Conservation (phyloP, 192 early-diverging fungal species). For the Coemansia sp. region DNA sequence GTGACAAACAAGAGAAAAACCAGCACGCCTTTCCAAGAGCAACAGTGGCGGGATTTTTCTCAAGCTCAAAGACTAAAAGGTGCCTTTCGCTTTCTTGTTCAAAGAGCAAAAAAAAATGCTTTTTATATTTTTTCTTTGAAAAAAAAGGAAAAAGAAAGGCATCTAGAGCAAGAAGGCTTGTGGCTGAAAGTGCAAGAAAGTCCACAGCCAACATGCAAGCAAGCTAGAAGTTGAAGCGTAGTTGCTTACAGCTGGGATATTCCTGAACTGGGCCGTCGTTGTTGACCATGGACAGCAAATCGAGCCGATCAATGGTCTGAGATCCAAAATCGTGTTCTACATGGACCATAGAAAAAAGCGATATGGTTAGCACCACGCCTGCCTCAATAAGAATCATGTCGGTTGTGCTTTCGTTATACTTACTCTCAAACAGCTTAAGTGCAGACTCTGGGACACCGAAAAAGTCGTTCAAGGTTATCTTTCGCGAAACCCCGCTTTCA, state of each 20-base stretch:
- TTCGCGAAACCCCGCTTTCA: background rate
- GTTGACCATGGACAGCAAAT: slow-evolving; percentile 2
- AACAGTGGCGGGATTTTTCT: background rate
- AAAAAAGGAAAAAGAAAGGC: background rate
- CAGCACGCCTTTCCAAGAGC: background rate
- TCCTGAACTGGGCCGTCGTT: background rate
- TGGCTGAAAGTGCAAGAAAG: background rate
- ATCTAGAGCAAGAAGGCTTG: background rate
- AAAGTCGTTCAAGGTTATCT: slow-evolving; percentile 14
- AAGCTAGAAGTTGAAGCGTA: background rate
- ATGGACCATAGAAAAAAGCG: background rate
- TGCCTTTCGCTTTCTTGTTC: background rate
- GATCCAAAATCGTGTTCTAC: slow-evolving; percentile 1
- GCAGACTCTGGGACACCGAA: slow-evolving; percentile 6
- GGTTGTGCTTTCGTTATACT: background rate
- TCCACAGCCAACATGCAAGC: background rate
- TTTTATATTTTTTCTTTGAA: background rate
- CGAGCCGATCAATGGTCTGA: background rate
- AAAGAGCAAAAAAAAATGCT: background rate
- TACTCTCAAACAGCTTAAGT: slow-evolving; percentile 7
- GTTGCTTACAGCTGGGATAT: background rate
- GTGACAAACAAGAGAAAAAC: background rate
- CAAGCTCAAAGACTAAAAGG: background rate
- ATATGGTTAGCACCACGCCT: background rate
- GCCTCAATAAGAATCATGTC: background rate